Evolutionary conservation across 345 rosid genomes (phyloP).

Genomic region (Lepidium africanum): DNA sequence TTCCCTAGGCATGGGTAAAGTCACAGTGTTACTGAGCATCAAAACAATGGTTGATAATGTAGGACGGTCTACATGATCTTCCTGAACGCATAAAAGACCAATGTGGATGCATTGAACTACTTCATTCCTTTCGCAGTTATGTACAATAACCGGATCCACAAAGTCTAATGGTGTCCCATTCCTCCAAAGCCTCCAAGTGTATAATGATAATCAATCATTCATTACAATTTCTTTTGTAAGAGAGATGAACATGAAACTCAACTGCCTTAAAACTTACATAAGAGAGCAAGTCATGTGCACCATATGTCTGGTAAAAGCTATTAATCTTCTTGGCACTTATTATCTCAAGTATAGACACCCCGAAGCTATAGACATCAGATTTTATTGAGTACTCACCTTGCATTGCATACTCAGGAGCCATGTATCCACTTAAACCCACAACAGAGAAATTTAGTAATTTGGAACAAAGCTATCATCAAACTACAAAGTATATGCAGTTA

Average conservation of each 20-base stretch:
- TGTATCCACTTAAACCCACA: conserved; percentile 30
- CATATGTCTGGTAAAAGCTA: conserved; percentile 2
- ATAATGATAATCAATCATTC: no score
- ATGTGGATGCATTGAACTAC: no score
- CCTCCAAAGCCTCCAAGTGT: no score
- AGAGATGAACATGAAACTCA: background rate
- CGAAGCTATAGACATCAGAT: conserved; percentile 35
- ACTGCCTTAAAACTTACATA: conserved; percentile 20
- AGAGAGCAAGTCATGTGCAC: conserved; percentile 10
- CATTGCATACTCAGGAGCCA: conserved; percentile 38
- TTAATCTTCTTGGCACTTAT: conserved; percentile 24
- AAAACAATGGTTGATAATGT: no score
- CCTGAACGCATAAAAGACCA: no score
- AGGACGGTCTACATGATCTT: no score
- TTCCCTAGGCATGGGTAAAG: no score
- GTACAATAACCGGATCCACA: no score
- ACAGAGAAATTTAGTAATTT: background rate
- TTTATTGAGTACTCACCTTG: conserved; percentile 28
- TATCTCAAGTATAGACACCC: conserved; percentile 32
- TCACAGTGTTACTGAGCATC: no score
- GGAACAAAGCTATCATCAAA: background rate
- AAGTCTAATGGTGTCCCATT: no score
- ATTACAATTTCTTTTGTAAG: no score
- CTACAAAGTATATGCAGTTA: background rate
- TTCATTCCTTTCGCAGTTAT: no score